A percentile compares a stretch with the other conserved stretches of the same genome.
phyloP scores from a whole-genome alignment of 768 basidiomycete species.

The Suillus americanus region DNA sequence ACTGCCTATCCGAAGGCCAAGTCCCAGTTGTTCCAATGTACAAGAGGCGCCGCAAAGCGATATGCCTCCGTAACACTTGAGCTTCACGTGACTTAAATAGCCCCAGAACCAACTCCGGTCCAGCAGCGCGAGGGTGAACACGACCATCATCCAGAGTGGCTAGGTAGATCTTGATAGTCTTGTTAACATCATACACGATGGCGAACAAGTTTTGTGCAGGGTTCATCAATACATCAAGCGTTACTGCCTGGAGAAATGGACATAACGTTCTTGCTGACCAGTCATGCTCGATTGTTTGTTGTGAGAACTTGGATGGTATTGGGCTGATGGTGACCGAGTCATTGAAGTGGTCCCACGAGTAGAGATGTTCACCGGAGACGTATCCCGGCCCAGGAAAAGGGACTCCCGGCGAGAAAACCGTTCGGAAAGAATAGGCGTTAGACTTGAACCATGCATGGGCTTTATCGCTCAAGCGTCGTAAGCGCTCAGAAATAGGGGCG shows the following conservation, averaged over 20 bases:
- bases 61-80: not conserved
- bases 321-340: not conserved
- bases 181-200: not conserved
- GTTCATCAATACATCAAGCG: not conserved
- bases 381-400: too few species aligned
- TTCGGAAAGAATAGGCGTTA: not conserved
- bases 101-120: not conserved
- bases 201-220: not conserved
- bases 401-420: not conserved
- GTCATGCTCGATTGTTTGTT: not conserved
- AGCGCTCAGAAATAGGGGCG: not conserved
- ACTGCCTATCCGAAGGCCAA: not conserved
- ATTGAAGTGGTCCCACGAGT: not conserved
- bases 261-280: not conserved
- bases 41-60: not conserved
- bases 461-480: not conserved
- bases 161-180: not conserved
- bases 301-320: not conserved
- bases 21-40: accelerated
- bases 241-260: not conserved
- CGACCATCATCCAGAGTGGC: not conserved
- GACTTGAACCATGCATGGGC: not conserved
- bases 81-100: not conserved
- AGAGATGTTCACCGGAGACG: not conserved
- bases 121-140: not conserved